Evolutionary conservation across 208 protist genomes (phyloP).

Genomic region (Trypanosomatidae sp.): DNA sequence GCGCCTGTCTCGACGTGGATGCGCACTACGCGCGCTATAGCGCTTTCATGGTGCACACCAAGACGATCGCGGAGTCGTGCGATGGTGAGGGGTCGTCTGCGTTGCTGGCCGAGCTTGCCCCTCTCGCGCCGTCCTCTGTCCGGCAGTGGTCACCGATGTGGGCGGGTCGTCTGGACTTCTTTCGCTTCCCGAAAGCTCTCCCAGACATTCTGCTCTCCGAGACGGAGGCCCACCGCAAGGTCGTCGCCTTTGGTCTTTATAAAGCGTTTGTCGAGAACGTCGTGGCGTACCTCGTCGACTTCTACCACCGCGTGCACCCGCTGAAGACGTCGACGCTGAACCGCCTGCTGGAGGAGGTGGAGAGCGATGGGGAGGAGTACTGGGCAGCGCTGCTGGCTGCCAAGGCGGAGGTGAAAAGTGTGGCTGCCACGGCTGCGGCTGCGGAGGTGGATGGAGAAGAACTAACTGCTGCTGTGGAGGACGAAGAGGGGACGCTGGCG

Average conservation of each 20-base stretch:
- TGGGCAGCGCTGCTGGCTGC: constrained; percentile 58
- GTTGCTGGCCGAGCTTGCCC: not conserved
- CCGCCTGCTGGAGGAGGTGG: constrained; percentile 46
- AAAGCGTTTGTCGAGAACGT: constrained; percentile 51
- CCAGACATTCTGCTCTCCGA: constrained; percentile 44
- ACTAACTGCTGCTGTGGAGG: constrained; percentile 1
- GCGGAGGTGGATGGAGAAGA: constrained; percentile 18
- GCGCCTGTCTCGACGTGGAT: constrained; percentile 76
- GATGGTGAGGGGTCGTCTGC: no score
- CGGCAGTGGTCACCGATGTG: constrained; percentile 26
- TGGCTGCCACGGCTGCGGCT: constrained; percentile 22
- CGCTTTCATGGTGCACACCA: constrained; percentile 67
- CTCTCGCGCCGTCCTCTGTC: constrained; percentile 15
- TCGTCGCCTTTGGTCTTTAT: constrained; percentile 70
- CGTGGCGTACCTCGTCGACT: constrained; percentile 54
- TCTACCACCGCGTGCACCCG: constrained; percentile 58
- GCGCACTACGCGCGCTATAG: constrained; percentile 71
- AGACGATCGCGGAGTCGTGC: constrained; percentile 34
- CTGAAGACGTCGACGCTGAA: constrained; percentile 45
- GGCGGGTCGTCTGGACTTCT: constrained; percentile 64
- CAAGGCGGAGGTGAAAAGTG: constrained; percentile 29
- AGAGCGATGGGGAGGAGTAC: constrained; percentile 60
- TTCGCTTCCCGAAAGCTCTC: constrained; percentile 58
- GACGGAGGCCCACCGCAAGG: constrained; percentile 64
- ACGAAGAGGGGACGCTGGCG: constrained; percentile 2